Percentiles rank a stretch among this genome's conserved stretches.
Conservation (phyloP, 345 rosid genomes). For the Camelina neglecta region DNA sequence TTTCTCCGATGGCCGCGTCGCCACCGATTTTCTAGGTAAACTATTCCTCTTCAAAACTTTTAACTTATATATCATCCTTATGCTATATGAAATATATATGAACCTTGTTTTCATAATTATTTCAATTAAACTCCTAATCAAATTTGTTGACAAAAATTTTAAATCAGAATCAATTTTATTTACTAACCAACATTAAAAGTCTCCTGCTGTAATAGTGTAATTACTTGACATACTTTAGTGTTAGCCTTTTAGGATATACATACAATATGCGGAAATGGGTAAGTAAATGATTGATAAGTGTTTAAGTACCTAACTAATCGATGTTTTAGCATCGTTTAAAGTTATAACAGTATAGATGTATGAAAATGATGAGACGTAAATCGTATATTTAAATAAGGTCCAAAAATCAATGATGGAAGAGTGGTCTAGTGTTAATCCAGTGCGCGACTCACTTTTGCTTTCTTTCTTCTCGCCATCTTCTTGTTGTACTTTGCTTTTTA, state of each 20-base stretch:
- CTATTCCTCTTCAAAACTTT: neutral
- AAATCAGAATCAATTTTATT: neutral
- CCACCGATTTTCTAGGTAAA: slow-evolving; percentile 62
- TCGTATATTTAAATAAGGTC: slow-evolving; percentile 20
- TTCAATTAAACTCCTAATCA: neutral
- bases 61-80: neutral
- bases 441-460: slow-evolving; percentile 33
- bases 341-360: neutral
- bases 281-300: slow-evolving; percentile 17
- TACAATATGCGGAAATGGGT: slow-evolving; percentile 1
- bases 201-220: neutral
- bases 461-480: slow-evolving; percentile 34
- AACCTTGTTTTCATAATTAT: neutral
- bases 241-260: neutral
- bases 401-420: slow-evolving; percentile 40
- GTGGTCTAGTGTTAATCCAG: slow-evolving; percentile 41
- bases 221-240: slow-evolving; percentile 10
- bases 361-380: slow-evolving; percentile 8
- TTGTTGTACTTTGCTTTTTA: slow-evolving; percentile 35
- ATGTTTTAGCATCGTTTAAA: slow-evolving; percentile 20
- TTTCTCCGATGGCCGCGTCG: slow-evolving; percentile 64
- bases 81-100: neutral
- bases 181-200: neutral
- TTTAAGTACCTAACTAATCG: slow-evolving; percentile 18
- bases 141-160: neutral